Evolutionary conservation across 331 rosid genomes (phyloP).

Genomic region (Cydonia oblonga): DNA sequence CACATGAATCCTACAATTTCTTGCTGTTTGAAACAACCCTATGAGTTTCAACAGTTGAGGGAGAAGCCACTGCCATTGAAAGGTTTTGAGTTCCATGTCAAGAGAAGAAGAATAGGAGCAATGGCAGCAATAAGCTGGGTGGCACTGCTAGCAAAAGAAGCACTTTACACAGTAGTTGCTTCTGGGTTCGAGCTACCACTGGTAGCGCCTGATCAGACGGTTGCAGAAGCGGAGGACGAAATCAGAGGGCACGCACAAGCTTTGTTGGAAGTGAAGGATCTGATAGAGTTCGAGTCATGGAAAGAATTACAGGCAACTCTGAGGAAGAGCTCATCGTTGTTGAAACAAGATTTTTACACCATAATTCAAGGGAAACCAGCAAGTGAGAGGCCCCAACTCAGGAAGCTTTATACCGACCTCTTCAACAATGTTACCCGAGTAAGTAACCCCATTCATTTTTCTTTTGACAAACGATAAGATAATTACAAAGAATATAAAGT

Average conservation of each 20-base stretch:
- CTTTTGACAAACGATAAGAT: not conserved
- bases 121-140: not conserved
- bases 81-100: not conserved
- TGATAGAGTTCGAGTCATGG: constrained; percentile 56
- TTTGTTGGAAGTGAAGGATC: constrained; percentile 25
- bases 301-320: constrained; percentile 40
- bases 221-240: constrained; percentile 35
- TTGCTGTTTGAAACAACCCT: constrained; percentile 21
- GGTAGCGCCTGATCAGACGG: constrained; percentile 21
- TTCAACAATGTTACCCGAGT: constrained; percentile 67
- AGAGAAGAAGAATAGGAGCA: not conserved
- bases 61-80: not conserved
- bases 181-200: constrained; percentile 26
- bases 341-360: constrained; percentile 53
- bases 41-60: not conserved
- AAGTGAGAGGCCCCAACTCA: constrained; percentile 45
- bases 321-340: constrained; percentile 35
- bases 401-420: constrained; percentile 56
- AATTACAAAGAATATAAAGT: too few species aligned
- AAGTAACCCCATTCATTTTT: constrained; percentile 11
- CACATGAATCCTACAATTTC: constrained; percentile 25
- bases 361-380: constrained; percentile 56
- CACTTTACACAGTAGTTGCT: constrained; percentile 7
- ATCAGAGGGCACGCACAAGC: constrained; percentile 25
- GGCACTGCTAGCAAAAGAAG: not conserved